A percentile compares a stretch with the other conserved stretches of the same genome.
These are phyloP conservation scores for Daldinia concentrica DNA, from an alignment of 495 filamentous ascomycete species.

Conservation along the genomic window DNA sequence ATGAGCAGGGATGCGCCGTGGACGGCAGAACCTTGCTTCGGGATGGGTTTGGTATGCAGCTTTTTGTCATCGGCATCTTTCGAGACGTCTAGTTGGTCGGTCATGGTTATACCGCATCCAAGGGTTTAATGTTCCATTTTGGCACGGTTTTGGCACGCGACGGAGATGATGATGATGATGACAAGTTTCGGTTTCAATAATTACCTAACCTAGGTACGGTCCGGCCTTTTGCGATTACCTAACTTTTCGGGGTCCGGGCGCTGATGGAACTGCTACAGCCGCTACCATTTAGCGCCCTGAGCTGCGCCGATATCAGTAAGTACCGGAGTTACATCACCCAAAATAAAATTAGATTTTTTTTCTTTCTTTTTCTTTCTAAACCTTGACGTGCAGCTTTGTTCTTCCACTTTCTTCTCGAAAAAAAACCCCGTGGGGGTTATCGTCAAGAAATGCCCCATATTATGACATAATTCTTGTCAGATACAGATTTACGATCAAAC, in stretches of 20 bases:
- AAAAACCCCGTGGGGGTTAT: neutral
- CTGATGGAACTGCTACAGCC: neutral
- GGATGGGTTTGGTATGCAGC: conserved; percentile 1
- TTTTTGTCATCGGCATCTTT: conserved; percentile 4
- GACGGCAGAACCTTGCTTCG: conserved; percentile 48
- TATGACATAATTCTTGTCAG: neutral
- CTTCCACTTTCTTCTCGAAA: too few species aligned
- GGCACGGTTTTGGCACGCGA: neutral
- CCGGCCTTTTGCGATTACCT: neutral
- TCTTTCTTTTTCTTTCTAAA: too few species aligned
- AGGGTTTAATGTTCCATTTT: neutral
- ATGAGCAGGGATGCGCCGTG: conserved; percentile 85
- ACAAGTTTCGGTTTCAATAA: neutral
- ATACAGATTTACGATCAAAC: neutral
- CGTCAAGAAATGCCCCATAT: neutral
- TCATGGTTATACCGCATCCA: neutral
- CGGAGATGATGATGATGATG: conserved; percentile 1
- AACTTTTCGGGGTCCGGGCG: neutral
- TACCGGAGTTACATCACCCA: too few species aligned
- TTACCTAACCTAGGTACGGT: neutral
- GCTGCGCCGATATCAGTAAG: too few species aligned
- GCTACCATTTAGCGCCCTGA: too few species aligned
- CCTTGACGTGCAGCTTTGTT: too few species aligned
- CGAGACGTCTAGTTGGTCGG: neutral
- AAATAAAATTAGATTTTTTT: too few species aligned